Conservation (phyloP, 352 stramenopile genomes). For the Globisporangium camurandrum region DNA sequence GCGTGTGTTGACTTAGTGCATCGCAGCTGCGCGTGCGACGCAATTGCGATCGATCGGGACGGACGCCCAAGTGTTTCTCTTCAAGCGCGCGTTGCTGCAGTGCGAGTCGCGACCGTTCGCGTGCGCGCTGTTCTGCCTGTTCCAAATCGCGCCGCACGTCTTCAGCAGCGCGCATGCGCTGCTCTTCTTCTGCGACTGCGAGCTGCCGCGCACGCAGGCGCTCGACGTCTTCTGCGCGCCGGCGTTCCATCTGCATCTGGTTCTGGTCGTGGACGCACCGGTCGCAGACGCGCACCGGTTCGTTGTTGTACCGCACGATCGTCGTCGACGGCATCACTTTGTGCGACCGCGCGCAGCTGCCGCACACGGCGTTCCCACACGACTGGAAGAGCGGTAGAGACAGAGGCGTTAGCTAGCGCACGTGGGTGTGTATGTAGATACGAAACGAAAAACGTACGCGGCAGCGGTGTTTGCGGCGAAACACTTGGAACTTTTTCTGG, state of each 20-base stretch:
- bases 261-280: slow-evolving; percentile 70
- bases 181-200: slow-evolving; percentile 55
- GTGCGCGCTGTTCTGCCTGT: slow-evolving; percentile 29
- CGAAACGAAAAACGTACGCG: slow-evolving; percentile 22
- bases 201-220: slow-evolving; percentile 63
- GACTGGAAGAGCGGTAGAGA: slow-evolving; percentile 21
- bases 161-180: slow-evolving; percentile 47
- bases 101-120: slow-evolving; percentile 28
- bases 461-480: slow-evolving; percentile 79
- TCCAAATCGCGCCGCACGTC: slow-evolving; percentile 44
- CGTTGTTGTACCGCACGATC: slow-evolving; percentile 70
- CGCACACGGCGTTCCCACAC: slow-evolving; percentile 75
- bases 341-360: slow-evolving; percentile 62
- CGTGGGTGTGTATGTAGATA: not conserved
- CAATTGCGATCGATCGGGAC: slow-evolving; percentile 35
- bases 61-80: slow-evolving; percentile 48
- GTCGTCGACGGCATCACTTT: slow-evolving; percentile 62
- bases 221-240: slow-evolving; percentile 62
- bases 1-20: no score
- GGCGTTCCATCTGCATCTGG: slow-evolving; percentile 62
- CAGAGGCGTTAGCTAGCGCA: not conserved
- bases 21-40: slow-evolving; percentile 24
- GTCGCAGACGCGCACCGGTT: slow-evolving; percentile 77
- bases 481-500: slow-evolving; percentile 83
- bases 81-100: slow-evolving; percentile 41